phyloP scores from a whole-genome alignment of 169 alveolate species.

The Plasmodium yoelii region DNA sequence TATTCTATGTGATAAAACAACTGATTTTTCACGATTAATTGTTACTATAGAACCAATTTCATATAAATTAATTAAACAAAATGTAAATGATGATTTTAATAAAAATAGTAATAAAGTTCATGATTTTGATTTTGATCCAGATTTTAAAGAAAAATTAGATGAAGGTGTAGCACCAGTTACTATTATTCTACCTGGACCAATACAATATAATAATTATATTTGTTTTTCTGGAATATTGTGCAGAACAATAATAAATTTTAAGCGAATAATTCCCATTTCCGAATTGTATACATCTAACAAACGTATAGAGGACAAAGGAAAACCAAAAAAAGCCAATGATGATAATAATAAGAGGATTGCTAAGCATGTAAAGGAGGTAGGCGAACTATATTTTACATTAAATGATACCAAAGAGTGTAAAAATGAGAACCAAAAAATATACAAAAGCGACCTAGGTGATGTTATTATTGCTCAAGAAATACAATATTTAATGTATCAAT shows the following conservation, averaged over 20 bases:
- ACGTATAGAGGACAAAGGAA: too few species aligned
- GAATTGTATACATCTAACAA: background rate
- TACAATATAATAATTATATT: constrained; percentile 38
- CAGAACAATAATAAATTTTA: constrained; percentile 14
- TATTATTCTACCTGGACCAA: constrained; percentile 53
- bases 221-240: constrained; percentile 61
- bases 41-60: background rate
- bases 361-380: background rate
- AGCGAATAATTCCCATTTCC: background rate
- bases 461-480: constrained; percentile 48
- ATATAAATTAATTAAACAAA: background rate
- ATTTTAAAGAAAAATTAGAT: constrained; percentile 18
- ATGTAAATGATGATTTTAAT: constrained; percentile 12
- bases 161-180: constrained; percentile 23
- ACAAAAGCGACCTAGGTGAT: constrained; percentile 16
- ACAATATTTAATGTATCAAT: constrained; percentile 8
- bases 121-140: constrained; percentile 30
- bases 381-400: constrained; percentile 39
- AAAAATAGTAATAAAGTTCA: background rate
- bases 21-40: constrained; percentile 19
- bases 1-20: constrained; percentile 22
- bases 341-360: background rate
- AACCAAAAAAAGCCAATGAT: background rate
- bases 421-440: constrained; percentile 36
- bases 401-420: constrained; percentile 65